These are phyloP conservation scores for Yamadazyma sp. DNA, from an alignment of 1,139 yeast genomes.

Conservation along the genomic window DNA sequence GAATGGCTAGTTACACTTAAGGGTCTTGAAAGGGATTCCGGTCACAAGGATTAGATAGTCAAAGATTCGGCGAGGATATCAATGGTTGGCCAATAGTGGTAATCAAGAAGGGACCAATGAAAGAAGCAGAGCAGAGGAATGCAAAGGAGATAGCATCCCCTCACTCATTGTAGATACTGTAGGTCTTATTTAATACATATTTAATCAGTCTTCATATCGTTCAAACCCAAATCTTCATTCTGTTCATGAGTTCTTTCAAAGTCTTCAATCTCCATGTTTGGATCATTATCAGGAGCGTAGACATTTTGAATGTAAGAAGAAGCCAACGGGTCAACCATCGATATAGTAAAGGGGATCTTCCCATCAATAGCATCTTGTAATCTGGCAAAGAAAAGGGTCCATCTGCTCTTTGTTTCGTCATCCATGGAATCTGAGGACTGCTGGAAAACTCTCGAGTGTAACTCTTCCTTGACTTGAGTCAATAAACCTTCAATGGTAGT, in stretches of 20 bases:
- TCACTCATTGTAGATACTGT: too few relatives aligned
- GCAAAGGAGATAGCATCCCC: too few relatives aligned
- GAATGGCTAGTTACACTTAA: slow-evolving; percentile 30
- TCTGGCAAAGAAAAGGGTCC: slow-evolving; percentile 76
- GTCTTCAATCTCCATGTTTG: slow-evolving; percentile 89
- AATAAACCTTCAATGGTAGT: slow-evolving; percentile 94
- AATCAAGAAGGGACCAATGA: too few relatives aligned
- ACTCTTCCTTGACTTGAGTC: slow-evolving; percentile 85
- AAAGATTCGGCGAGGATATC: neutral
- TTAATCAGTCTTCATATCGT: slow-evolving; percentile 63
- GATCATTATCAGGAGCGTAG: slow-evolving; percentile 97
- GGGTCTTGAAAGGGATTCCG: slow-evolving; percentile 6
- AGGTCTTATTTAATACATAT: neutral
- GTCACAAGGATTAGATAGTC: too few relatives aligned
- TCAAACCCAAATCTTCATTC: slow-evolving; percentile 89
- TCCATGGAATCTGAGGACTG: slow-evolving; percentile 94
- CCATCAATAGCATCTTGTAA: slow-evolving; percentile 85
- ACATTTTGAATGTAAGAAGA: slow-evolving; percentile 95
- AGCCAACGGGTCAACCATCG: slow-evolving; percentile 93
- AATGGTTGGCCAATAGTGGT: neutral
- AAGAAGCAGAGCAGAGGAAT: too few relatives aligned
- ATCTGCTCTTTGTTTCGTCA: slow-evolving; percentile 65
- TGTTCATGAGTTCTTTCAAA: slow-evolving; percentile 84
- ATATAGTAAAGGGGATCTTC: slow-evolving; percentile 74
- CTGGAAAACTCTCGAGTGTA: slow-evolving; percentile 79